A percentile compares a stretch with the other conserved stretches of the same genome.
phyloP scores from a whole-genome alignment of 2,329 filamentous ascomycete species.

The Pestalotiopsis sp. region DNA sequence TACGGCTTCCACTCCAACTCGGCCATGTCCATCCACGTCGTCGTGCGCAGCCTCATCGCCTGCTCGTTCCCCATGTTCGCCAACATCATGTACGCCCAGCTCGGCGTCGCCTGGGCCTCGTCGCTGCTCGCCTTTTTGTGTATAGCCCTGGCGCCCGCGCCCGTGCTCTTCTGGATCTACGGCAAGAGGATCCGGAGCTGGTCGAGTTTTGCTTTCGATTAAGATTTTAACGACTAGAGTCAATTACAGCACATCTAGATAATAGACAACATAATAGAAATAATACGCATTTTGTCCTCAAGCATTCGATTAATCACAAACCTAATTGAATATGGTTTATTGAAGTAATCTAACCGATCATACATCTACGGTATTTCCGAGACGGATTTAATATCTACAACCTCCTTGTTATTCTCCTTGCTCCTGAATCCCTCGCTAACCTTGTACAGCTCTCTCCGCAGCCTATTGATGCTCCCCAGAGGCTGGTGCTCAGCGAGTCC shows the following conservation, averaged over 20 bases:
- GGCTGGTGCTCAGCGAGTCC: neutral
- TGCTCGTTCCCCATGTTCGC: conserved; percentile 24
- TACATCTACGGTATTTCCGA: neutral
- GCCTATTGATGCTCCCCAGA: neutral
- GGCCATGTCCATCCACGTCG: conserved; percentile 24
- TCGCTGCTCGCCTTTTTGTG: conserved; percentile 22
- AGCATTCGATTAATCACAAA: neutral
- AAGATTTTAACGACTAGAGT: neutral
- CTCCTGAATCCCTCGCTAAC: neutral
- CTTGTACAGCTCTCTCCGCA: neutral
- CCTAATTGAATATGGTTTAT: too few relatives aligned
- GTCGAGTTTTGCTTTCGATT: conserved; percentile 16
- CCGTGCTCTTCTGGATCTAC: conserved; percentile 17
- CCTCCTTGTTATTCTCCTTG: neutral
- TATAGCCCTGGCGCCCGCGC: conserved; percentile 16
- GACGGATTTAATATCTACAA: neutral
- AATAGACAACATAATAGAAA: neutral
- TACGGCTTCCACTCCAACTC: conserved; percentile 22
- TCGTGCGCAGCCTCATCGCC: conserved; percentile 21
- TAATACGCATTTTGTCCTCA: neutral
- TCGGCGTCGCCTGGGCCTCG: conserved; percentile 23
- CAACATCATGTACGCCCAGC: conserved; percentile 20
- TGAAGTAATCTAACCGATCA: too few relatives aligned
- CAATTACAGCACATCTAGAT: neutral
- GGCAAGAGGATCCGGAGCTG: conserved; percentile 19